Evolutionary conservation across 23 red algal genomes (phyloP), one percentile per base, ranked within the genome.

Genomic region (Gracilaria caudata): DNA sequence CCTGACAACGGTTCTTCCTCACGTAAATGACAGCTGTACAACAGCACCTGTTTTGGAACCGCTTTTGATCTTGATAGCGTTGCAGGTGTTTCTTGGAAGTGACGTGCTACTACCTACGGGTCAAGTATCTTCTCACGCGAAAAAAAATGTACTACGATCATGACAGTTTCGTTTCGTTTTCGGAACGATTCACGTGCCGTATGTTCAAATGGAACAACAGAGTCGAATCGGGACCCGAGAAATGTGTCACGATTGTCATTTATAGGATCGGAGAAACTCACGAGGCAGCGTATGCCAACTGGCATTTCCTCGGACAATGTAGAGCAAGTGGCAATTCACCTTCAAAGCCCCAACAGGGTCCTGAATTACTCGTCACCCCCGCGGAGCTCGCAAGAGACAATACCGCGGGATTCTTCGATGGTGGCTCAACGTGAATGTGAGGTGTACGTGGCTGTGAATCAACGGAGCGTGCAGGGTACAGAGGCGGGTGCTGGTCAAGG

Each of bases 1-100:
- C 85, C 85, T 8, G 85, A 89, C 39, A 89, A 89, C 41, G 85
- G 85, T 10, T 10, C 40, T 4, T 46, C 39, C 21, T 17, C 70
- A 5, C 39, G 37, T 44, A 21, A 29, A 75, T 47, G 70, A 75
- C 7, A 37, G 19, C 28, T 29, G 30, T 19, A 13, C 30, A 66
- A 35, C 8, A 35, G 23, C 3, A 19, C 11, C 61, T 9, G 9
- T 17, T 28, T 60, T 6, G 23, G 25, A 28, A 60, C 57, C 3
- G 11, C 28, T 60, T 28, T 29, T 60, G 14, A 28, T 28, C 11
- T 8, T 60, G 14, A 4, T 60, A 23, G 0, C 23, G 8, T 53
- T 17, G 19, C 13, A 7, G 11, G 4, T 45, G 43, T 45, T 11
- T 7, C 43, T 45, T 45, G 4, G 43, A 45, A 53, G 19, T 17